phyloP scores from a whole-genome alignment of 768 basidiomycete genomes.

The Tricholoma sp. region DNA sequence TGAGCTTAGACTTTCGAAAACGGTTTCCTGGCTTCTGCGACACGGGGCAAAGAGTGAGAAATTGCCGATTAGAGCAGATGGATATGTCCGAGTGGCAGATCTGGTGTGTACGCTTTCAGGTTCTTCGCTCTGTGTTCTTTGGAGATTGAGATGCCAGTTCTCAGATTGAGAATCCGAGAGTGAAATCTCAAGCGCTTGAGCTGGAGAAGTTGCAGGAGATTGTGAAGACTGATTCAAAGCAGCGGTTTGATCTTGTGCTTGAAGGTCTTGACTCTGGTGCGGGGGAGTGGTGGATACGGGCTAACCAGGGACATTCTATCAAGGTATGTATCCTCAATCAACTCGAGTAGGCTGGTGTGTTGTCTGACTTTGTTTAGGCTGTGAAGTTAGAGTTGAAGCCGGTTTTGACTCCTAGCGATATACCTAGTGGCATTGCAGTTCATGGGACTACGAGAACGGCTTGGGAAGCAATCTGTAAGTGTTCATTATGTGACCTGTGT shows the following conservation, averaged over 20 bases:
- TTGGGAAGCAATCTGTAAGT: conserved; percentile 68
- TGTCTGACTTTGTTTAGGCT: conserved; percentile 33
- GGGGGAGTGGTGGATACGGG: conserved; percentile 79
- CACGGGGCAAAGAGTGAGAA: conserved; percentile 62
- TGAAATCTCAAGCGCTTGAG: conserved; percentile 50
- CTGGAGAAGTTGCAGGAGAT: conserved; percentile 52
- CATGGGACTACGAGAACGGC: conserved; percentile 72
- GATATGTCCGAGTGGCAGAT: conserved; percentile 76
- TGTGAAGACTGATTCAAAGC: conserved; percentile 64
- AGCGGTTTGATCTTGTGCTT: conserved; percentile 52
- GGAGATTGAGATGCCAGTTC: neutral
- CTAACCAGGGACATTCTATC: conserved; percentile 88
- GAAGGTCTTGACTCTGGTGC: conserved; percentile 34
- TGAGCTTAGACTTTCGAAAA: conserved; percentile 75
- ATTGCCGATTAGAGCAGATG: conserved; percentile 65
- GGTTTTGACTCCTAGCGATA: conserved; percentile 51
- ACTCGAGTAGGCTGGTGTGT: neutral
- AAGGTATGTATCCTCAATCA: conserved; percentile 40
- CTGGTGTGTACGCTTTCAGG: conserved; percentile 50
- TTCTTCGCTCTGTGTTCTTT: neutral
- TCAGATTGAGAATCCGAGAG: conserved; percentile 67
- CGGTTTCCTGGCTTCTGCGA: conserved; percentile 81
- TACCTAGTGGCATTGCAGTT: conserved; percentile 68
- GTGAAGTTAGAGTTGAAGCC: conserved; percentile 65
- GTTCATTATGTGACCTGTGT: neutral